phyloP scores from a whole-genome alignment of 305 asterid species.

The Fraxinus greggii region DNA sequence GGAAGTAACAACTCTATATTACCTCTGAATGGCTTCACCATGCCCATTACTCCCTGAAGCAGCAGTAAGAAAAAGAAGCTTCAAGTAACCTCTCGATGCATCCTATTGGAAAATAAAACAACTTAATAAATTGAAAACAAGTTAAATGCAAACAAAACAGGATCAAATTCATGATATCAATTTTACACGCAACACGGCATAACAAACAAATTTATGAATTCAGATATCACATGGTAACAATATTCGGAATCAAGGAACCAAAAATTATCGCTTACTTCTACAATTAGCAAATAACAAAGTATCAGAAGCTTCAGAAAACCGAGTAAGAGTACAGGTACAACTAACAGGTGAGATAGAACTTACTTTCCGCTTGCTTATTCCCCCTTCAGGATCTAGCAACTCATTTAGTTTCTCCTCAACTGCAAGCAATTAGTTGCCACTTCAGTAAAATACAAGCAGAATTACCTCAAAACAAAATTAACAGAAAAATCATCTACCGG shows the following conservation, averaged over 20 bases:
- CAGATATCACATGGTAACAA: neutral
- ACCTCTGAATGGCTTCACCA: slow-evolving; percentile 90
- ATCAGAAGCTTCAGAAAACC: neutral
- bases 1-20: slow-evolving; percentile 9
- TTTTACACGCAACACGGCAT: neutral
- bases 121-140: neutral
- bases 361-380: slow-evolving; percentile 92
- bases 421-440: slow-evolving; percentile 39
- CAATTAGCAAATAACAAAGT: slow-evolving; percentile 8
- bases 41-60: slow-evolving; percentile 79
- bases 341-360: slow-evolving; percentile 23
- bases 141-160: slow-evolving; percentile 1
- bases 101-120: slow-evolving; percentile 50
- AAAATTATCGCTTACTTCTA: slow-evolving; percentile 13
- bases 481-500: slow-evolving; percentile 53
- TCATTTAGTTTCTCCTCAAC: slow-evolving; percentile 84
- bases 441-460: slow-evolving; percentile 25
- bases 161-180: slow-evolving; percentile 8
- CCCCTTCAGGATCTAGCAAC: slow-evolving; percentile 75
- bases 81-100: slow-evolving; percentile 88
- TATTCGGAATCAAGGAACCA: slow-evolving; percentile 10
- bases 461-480: slow-evolving; percentile 20
- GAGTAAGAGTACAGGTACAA: neutral
- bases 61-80: slow-evolving; percentile 84
- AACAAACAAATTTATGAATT: neutral